Evolutionary conservation across 495 filamentous ascomycete species (phyloP).

Genomic region (Trichoderma parareesei): DNA sequence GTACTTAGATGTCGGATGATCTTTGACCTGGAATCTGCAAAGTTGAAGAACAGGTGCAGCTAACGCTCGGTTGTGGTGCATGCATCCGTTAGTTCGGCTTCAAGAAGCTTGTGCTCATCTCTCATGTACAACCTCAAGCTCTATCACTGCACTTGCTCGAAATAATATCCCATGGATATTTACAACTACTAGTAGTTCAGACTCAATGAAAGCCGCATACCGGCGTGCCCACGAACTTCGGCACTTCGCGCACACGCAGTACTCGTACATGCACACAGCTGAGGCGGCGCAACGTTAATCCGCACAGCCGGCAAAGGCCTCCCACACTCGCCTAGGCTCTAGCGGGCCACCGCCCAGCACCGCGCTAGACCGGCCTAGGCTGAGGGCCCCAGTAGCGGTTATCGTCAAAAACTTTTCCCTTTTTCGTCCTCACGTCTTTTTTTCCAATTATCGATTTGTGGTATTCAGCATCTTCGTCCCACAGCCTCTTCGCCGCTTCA

Average conservation of each 20-base stretch:
- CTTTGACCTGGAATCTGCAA: too few relatives aligned
- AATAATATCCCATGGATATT: too few relatives aligned
- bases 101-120: too few relatives aligned
- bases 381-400: conserved; percentile 3
- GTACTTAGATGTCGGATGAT: too few relatives aligned
- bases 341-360: not conserved
- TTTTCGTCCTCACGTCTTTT: conserved; percentile 9
- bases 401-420: conserved; percentile 10
- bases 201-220: not conserved
- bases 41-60: too few relatives aligned
- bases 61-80: too few relatives aligned
- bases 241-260: not conserved
- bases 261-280: not conserved
- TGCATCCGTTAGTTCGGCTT: too few relatives aligned
- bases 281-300: not conserved
- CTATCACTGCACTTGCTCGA: too few relatives aligned
- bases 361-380: conserved; percentile 4
- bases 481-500: conserved; percentile 2
- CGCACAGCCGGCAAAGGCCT: conserved; percentile 11
- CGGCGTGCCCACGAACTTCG: not conserved
- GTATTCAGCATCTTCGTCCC: conserved; percentile 3
- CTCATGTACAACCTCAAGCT: too few relatives aligned
- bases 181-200: not conserved
- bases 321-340: conserved; percentile 11
- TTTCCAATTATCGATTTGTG: conserved; percentile 8